phyloP scores from a whole-genome alignment of 495 filamentous ascomycete genomes.

The Penicillium paxilli region DNA sequence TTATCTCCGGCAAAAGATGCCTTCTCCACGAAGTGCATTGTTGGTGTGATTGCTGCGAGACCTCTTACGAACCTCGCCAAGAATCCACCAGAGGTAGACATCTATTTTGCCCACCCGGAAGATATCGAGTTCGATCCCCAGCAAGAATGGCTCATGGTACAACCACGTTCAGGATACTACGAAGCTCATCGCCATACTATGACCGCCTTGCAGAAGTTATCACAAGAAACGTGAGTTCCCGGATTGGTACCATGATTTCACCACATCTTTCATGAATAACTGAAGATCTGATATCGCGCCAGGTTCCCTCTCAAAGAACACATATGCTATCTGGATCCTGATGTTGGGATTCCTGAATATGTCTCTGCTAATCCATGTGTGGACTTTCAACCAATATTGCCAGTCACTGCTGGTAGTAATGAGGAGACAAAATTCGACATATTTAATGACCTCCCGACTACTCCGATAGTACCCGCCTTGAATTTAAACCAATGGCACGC shows the following conservation, averaged over 20 bases:
- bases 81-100: conserved; percentile 71
- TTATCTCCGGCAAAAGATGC: conserved; percentile 63
- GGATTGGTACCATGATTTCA: not conserved
- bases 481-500: conserved; percentile 73
- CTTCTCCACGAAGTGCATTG: conserved; percentile 64
- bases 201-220: conserved; percentile 71
- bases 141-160: conserved; percentile 75
- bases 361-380: conserved; percentile 42
- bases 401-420: not conserved
- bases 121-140: conserved; percentile 69
- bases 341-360: conserved; percentile 51
- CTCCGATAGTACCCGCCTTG: conserved; percentile 43
- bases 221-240: conserved; percentile 54
- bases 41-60: conserved; percentile 74
- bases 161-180: conserved; percentile 68
- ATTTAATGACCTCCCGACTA: conserved; percentile 50
- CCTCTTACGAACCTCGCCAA: conserved; percentile 59
- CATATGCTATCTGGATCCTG: conserved; percentile 51
- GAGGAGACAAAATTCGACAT: conserved; percentile 38
- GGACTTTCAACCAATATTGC: conserved; percentile 45
- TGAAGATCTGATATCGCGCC: conserved; percentile 11
- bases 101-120: conserved; percentile 64
- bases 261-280: not conserved
- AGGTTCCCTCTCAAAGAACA: conserved; percentile 65
- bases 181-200: conserved; percentile 74